Evolutionary conservation across 805 yeast species (phyloP), one percentile per base, ranked within the genome.

Genomic region (Grigorovia yakushimaensis): DNA sequence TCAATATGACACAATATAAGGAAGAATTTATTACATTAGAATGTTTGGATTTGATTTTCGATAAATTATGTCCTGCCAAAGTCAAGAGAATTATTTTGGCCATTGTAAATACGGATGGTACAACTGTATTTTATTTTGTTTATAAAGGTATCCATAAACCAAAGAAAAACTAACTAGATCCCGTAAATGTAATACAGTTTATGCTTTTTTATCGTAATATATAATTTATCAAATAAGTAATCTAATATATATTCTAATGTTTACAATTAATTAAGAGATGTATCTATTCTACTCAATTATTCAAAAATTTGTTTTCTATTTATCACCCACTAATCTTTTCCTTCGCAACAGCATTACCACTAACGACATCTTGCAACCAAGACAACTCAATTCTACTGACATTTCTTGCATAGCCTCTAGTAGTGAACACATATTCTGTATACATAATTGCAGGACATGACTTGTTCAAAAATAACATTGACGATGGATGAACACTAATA

Each of bases 341-440:
- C 42, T 53, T 57, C 3, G 49, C 49, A 3, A 54, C 55, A 4
- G 58, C 56, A 11, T 47, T 33, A 4, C 53, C 52, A 20, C 42
- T 45, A 5, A 88, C 85, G 2, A 81, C 73, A 52, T 85, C 93
- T 59, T 84, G 91, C 43, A 93, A 66, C 98, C 98, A 91, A 15
- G 78, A 76, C 47, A 87, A 67, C 59, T 87, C 85, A 22, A 93
- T 75, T 15, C 83, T 79, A 43, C 88, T 81, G n/a, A 89, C 95
- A 51, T 73, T 82, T 56, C 98, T 73, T 0, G 95, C 98, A 59
- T 89, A 93, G 0, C 96, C 95, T 63, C 88, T 88, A 13, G 89
- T 77, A 0, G 98, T 93, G 62, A 77, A 91, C 15, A 93, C 97
- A 61, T 86, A 89, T 66, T 93, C 98, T 36, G 88, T 81, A 69